phyloP scores from a whole-genome alignment of 208 protist species.

The Trypanosoma melophagium region DNA sequence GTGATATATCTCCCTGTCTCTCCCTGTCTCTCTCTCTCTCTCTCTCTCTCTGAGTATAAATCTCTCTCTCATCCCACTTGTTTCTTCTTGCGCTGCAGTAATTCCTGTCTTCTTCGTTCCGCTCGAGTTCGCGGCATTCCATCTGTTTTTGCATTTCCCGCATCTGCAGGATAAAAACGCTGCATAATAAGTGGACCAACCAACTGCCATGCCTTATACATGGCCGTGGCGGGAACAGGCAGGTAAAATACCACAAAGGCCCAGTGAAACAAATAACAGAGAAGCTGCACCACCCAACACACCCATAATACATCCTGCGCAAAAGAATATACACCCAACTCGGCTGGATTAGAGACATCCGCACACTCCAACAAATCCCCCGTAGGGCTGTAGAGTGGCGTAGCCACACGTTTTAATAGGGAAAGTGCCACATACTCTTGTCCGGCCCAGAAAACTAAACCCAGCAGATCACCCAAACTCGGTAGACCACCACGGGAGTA shows the following conservation, averaged over 20 bases:
- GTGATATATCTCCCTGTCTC: too few species aligned
- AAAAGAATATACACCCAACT: conserved; percentile 79
- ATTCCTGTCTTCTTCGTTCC: conserved; percentile 65
- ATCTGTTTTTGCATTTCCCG: conserved; percentile 9
- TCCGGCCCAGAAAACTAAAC: conserved; percentile 72
- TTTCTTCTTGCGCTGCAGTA: conserved; percentile 59
- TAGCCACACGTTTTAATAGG: conserved; percentile 54
- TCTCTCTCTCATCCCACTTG: not conserved
- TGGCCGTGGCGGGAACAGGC: conserved; percentile 67
- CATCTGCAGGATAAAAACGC: conserved; percentile 26
- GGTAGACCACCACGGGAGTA: conserved; percentile 66
- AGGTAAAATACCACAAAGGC: conserved; percentile 86
- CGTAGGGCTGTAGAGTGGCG: conserved; percentile 38
- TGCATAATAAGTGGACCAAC: conserved; percentile 41
- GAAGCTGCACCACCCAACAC: conserved; percentile 82
- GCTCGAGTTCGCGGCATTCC: conserved; percentile 41
- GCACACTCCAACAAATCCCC: conserved; percentile 74
- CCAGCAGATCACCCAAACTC: conserved; percentile 45
- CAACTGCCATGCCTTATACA: conserved; percentile 68
- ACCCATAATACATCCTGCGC: conserved; percentile 89
- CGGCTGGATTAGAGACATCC: conserved; percentile 71
- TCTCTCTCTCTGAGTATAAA: too few species aligned
- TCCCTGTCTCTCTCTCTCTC: too few species aligned
- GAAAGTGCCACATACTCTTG: conserved; percentile 72
- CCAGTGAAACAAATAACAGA: conserved; percentile 62